A percentile compares a stretch with the other conserved stretches of the same genome.
Conservation (phyloP, 306 rosid species). For the Adenanthera pavonina region DNA sequence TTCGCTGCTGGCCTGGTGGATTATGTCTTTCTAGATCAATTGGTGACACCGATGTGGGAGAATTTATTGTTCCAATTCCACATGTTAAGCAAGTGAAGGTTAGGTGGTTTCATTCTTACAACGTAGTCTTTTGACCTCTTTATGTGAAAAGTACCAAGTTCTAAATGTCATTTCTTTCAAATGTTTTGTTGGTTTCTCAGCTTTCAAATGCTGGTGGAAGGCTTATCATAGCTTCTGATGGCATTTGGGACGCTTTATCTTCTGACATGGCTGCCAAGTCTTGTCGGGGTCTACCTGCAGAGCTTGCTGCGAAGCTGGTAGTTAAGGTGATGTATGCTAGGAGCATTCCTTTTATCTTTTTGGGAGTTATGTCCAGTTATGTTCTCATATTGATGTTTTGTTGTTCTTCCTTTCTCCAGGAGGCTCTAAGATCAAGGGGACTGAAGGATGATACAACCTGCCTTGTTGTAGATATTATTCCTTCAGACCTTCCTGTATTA, state of each 20-base stretch:
- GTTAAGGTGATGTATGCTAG: conserved; percentile 72
- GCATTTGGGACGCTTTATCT: conserved; percentile 96
- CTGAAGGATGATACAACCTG: conserved; percentile 99
- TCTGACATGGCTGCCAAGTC: conserved; percentile 87
- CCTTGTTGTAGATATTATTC: conserved; percentile 94
- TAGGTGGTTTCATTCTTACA: conserved; percentile 33
- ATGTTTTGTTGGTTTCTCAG: conserved; percentile 50
- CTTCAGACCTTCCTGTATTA: conserved; percentile 74
- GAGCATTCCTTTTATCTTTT: conserved; percentile 20
- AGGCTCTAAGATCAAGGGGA: conserved; percentile 96
- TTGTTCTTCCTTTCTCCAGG: conserved; percentile 55
- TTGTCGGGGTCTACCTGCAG: conserved; percentile 96
- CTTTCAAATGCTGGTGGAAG: conserved; percentile 96
- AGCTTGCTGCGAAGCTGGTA: conserved; percentile 97
- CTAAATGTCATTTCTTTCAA: conserved; percentile 30
- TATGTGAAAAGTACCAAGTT: conserved; percentile 13
- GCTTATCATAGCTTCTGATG: conserved; percentile 98
- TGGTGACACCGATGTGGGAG: conserved; percentile 99
- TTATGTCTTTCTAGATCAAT: conserved; percentile 97
- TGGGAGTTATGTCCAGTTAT: conserved; percentile 27
- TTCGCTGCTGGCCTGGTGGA: conserved; percentile 99
- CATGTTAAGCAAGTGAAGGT: conserved; percentile 99
- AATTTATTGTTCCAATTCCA: conserved; percentile 93
- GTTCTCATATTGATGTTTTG: conserved; percentile 25
- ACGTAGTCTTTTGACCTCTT: conserved; percentile 23